phyloP scores from a whole-genome alignment of 805 yeast genomes.

The Wickerhamiella australiensis region DNA sequence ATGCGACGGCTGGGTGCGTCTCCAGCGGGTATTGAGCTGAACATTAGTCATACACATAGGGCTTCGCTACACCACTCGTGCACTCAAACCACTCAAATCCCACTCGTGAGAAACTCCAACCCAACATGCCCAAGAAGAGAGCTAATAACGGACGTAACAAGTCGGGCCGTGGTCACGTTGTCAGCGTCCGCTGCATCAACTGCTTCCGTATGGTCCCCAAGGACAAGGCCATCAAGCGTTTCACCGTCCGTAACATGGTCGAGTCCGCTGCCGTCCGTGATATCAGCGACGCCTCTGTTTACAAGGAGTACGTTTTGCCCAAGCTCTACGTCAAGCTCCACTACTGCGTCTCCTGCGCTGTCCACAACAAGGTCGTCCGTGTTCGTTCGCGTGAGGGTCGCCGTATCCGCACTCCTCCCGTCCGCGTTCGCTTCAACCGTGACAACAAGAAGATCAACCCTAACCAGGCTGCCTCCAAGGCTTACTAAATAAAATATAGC shows the following conservation, averaged over 20 bases:
- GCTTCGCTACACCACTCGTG: background rate
- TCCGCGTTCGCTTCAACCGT: constrained; percentile 95
- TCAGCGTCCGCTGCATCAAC: constrained; percentile 99
- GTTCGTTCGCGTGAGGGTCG: constrained; percentile 99
- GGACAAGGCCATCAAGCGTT: constrained; percentile 99
- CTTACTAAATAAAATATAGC: constrained; percentile 8
- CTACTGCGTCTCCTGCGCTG: constrained; percentile 99
- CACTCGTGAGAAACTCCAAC: constrained; percentile 2
- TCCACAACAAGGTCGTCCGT: constrained; percentile 99
- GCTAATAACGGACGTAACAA: constrained; percentile 99
- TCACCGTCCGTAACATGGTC: constrained; percentile 99
- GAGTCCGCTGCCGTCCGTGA: constrained; percentile 99
- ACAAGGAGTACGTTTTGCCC: constrained; percentile 98
- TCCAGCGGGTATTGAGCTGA: background rate
- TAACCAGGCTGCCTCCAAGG: constrained; percentile 67
- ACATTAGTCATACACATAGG: background rate
- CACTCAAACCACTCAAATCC: constrained; percentile 9
- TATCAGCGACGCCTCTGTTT: constrained; percentile 98
- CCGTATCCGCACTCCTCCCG: constrained; percentile 98
- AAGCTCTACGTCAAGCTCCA: constrained; percentile 99
- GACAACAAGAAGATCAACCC: constrained; percentile 80
- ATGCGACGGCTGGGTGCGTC: too few species aligned
- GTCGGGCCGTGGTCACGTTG: constrained; percentile 99
- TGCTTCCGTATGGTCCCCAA: constrained; percentile 99
- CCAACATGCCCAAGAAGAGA: constrained; percentile 97